Conservation (phyloP, 352 stramenopile species). For the Phytophthora podocarpi region DNA sequence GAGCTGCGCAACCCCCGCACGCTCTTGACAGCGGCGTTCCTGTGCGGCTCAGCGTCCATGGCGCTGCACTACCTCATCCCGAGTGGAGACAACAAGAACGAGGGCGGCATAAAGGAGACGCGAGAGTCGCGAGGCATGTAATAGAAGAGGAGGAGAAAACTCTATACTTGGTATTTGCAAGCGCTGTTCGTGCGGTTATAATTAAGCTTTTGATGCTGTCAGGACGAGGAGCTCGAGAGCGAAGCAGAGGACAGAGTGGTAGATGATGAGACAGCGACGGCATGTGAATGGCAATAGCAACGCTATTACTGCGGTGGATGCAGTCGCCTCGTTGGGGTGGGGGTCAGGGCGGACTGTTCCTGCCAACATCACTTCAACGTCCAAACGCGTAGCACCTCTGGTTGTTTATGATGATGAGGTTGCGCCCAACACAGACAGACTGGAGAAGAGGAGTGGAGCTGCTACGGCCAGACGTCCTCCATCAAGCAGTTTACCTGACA, state of each 20-base stretch:
- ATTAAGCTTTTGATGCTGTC: constrained; percentile 14
- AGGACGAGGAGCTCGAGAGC: no score
- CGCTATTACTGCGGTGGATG: constrained; percentile 6
- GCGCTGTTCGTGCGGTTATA: constrained; percentile 16
- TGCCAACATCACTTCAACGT: constrained; percentile 12
- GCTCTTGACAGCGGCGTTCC: constrained; percentile 44
- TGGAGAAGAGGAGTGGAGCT: constrained; percentile 17
- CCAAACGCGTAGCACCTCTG: constrained; percentile 2
- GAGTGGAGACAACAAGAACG: constrained; percentile 29
- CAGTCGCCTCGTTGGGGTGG: constrained; percentile 4
- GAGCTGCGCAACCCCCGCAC: constrained; percentile 55
- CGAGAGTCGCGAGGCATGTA: constrained; percentile 2
- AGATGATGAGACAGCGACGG: constrained; percentile 49
- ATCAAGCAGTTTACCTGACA: neutral
- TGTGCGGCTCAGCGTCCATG: constrained; percentile 66
- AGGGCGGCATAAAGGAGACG: neutral
- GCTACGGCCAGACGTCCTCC: constrained; percentile 28
- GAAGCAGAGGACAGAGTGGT: no score
- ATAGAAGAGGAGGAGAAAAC: constrained; percentile 18
- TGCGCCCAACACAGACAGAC: neutral
- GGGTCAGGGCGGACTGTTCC: constrained; percentile 19
- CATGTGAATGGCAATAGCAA: constrained; percentile 68
- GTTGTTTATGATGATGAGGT: neutral
- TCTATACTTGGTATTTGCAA: constrained; percentile 25
- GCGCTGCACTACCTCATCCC: constrained; percentile 64